Base-by-base conservation (phyloP, 1,139 yeast genomes). In the Kodamaea derodonti region DNA sequence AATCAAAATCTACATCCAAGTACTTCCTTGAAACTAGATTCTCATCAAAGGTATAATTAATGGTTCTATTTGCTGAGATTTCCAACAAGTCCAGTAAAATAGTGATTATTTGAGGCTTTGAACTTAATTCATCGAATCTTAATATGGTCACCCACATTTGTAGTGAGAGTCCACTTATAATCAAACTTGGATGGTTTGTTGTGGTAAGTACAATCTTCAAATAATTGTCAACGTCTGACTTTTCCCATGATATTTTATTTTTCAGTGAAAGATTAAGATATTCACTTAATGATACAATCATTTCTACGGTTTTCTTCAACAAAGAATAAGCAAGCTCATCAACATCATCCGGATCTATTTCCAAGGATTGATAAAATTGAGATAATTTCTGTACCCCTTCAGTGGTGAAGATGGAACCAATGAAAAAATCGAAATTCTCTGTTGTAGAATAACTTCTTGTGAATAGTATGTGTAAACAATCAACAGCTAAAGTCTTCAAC, bases 61-160 rank as follows among this genome's bases (percentile, higher is more conserved):
- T 62, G 20, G 92, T 72, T 40, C 96, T 77, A 47, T 84, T 80
- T 0, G 96, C 84, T 1, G 95, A 78, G 30, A 78, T 74, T 49
- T 85, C 86, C 34, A 94, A 64, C 29, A 94, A 63, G 26, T 78
- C 80, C 20, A 90, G 80, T 39, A 85, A 61, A 8, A 83, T 60
- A 11, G 63, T 62, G 32, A 71, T 66, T 34, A 76, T 67, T 28
- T 78, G 75, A 24, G 54, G 59, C 37, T 66, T 69, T 16, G 74
- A 65, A 41, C 78, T 68, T 32, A 85, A 68, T 39, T 83, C 90
- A 47, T 88, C 96, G 38, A 80, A 78, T 48, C 98, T 72, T 34
- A 92, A 63, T 43, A 92, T 79, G 1, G 94, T 79, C 38, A 95
- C 90, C 98, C 98, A 94, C 66, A 92, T 84, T 53, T 90, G 96